Base-by-base conservation (phyloP, 225 moss, liverwort and hornwort genomes). In the Sphagnum contortum region DNA sequence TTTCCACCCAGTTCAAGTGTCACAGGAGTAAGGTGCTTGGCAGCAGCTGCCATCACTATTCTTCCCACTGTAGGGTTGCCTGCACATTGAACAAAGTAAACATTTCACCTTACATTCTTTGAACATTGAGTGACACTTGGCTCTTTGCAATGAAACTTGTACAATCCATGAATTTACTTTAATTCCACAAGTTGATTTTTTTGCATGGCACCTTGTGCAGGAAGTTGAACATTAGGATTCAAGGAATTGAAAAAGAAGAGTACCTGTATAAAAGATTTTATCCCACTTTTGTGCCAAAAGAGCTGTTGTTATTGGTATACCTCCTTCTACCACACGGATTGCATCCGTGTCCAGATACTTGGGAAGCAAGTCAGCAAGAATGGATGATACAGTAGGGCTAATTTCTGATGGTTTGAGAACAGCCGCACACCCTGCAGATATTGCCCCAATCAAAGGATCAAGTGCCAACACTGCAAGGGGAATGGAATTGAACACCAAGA, bases 1-100 rank as follows among this genome's bases (percentile, higher is more conserved):
- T 92, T 89, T 6, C 89, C 91, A 57, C 91, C 89, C 54, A 92
- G 76, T 55, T 92, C 91, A 59, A 92, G 59, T 11, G 80, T 92
- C 5, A 89, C 82, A 14, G 91, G 89, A 53, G 89, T 92, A 6
- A 92, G 85, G 73, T 92, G 79, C 71, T 87, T 83, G 47, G 80
- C 73, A 12, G 91, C 89, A 60, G 91, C 81, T 13, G 79, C 74
- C 79, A 87, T 75, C 3, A 92, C 72, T 57, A 87, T 61, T 55
- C 80, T 82, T 61, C 87, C 91, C 64, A 92, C 84, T 66, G 46
- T 80, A 4, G 82, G 9, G 66, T 70, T 91, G 68, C 86, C 83
- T 86, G 77, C 45, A 55, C 5, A 53, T 29, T 29, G 29, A 29
- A 29, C 29, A 29, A 29, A 29, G 29, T 29, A 29, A 29, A 29